Evolutionary conservation across 2,329 filamentous ascomycete genomes (phyloP), one percentile per base, ranked within the genome.

Genomic region (Coniochaeta sp.): DNA sequence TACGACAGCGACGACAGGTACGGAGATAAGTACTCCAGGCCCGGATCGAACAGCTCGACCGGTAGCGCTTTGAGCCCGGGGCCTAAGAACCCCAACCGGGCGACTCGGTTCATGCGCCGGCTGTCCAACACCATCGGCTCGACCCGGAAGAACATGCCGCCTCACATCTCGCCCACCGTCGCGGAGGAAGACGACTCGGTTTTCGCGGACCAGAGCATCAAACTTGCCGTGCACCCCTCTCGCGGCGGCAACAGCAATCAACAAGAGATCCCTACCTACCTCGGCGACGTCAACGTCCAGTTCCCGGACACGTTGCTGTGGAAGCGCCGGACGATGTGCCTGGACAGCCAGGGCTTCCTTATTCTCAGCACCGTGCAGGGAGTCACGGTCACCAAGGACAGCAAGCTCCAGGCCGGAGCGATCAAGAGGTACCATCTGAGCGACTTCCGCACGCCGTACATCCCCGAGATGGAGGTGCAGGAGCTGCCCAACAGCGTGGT

Each of bases 301-400:
- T 96, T 99, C 65, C 94, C 94, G 0, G 92, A 97, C 65, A 95
- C 90, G 51, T 77, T 99, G 46, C 78, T 99, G 12, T 99, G 94
- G 94, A 99, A 97, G 73, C 87, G 92, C 51, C 84, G 94, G 54
- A 91, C 86, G 62, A 84, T 96, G 70, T 86, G 86, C 57, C 82
- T 99, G 52, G 91, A 97, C 66, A 82, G 84, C 8, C 78, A 87
- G 54, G 94, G 92, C 16, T 91, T 87, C 68, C 73, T 99, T 32
- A 85, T 95, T 53, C 78, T 99, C 55, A 88, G 85, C 38, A 78
- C 85, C 8, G 79, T 85, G 16, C 83, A 83, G 55, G 79, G 83
- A 18, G 81, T 63, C 18, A 59, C 63, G 28, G 70, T 80, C 57
- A 60, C 75, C 63, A 70, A 79, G 68, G 72, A 82, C 66, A 75